These are phyloP conservation scores for Cercospora zeae-maydis DNA, from an alignment of 2,329 filamentous ascomycete species.

Conservation along the genomic window DNA sequence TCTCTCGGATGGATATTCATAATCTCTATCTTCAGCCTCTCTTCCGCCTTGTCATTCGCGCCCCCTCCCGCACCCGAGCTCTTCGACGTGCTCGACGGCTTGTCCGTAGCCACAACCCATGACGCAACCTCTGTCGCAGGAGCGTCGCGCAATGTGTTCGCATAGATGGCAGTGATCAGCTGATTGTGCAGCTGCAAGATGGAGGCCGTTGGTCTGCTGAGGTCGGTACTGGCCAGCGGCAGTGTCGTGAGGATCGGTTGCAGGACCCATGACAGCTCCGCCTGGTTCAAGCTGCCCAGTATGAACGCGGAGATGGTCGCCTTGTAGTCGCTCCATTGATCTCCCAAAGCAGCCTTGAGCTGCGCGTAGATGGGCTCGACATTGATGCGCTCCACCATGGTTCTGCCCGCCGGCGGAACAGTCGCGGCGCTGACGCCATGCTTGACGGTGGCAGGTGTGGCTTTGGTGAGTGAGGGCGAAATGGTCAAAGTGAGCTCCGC, in stretches of 20 bases:
- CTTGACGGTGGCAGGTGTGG: constrained; percentile 39
- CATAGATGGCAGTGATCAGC: constrained; percentile 56
- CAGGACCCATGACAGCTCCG: constrained; percentile 56
- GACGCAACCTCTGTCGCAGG: constrained; percentile 58
- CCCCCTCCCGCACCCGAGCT: constrained; percentile 39
- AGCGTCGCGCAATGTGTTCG: constrained; percentile 57
- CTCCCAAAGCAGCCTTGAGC: constrained; percentile 57
- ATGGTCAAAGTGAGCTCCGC: constrained; percentile 31
- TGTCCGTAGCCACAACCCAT: constrained; percentile 69
- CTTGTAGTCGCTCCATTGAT: constrained; percentile 60
- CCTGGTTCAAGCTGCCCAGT: constrained; percentile 58
- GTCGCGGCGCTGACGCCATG: constrained; percentile 43
- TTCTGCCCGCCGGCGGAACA: constrained; percentile 25
- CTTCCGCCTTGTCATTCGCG: constrained; percentile 58
- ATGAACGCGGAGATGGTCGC: constrained; percentile 56
- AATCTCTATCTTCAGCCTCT: constrained; percentile 60
- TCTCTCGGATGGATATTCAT: constrained; percentile 61
- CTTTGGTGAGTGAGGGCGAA: constrained; percentile 31
- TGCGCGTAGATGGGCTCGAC: constrained; percentile 61
- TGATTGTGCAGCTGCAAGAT: constrained; percentile 57
- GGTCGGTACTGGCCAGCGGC: constrained; percentile 37
- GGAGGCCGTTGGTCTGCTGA: constrained; percentile 25
- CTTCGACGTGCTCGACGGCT: constrained; percentile 67
- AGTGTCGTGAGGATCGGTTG: constrained; percentile 54
- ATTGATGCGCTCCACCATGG: constrained; percentile 58